phyloP scores from a whole-genome alignment of 2,329 filamentous ascomycete species.

The Paraphaeosphaeria sporulosa region DNA sequence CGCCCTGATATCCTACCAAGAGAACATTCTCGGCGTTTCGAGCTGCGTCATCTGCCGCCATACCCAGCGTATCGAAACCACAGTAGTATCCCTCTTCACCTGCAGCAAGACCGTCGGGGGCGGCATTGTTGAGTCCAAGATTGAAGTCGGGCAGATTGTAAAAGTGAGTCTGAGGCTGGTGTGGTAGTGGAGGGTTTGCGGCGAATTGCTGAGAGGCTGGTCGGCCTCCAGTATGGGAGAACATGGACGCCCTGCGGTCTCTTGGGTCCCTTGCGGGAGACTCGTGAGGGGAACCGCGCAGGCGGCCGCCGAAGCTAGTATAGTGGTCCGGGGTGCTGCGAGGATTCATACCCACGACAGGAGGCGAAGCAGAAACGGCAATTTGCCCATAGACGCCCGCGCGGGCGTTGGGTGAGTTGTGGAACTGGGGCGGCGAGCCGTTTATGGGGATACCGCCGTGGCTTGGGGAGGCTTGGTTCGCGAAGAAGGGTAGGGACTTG shows the following conservation, averaged over 20 bases:
- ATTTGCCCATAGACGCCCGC: conserved; percentile 46
- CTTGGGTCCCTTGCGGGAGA: conserved; percentile 46
- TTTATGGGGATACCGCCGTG: conserved; percentile 54
- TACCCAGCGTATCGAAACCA: conserved; percentile 75
- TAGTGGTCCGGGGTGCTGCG: conserved; percentile 58
- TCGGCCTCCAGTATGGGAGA: conserved; percentile 55
- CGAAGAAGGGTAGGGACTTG: conserved; percentile 53
- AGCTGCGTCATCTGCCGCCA: conserved; percentile 54
- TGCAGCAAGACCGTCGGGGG: conserved; percentile 62
- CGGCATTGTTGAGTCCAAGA: conserved; percentile 58
- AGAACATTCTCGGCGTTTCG: conserved; percentile 67
- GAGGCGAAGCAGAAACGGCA: conserved; percentile 50
- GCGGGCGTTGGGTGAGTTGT: conserved; percentile 42
- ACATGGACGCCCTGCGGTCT: conserved; percentile 60
- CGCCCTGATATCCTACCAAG: conserved; percentile 81
- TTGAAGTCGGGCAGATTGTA: conserved; percentile 79
- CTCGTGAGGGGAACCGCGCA: conserved; percentile 43
- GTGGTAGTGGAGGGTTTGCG: conserved; percentile 71
- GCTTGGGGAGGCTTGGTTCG: conserved; percentile 49
- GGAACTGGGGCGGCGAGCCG: conserved; percentile 53
- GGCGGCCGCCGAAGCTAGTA: conserved; percentile 51
- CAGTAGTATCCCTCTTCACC: conserved; percentile 79
- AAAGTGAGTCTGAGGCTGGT: conserved; percentile 79
- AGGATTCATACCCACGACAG: conserved; percentile 38
- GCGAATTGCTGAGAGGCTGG: conserved; percentile 55